Evolutionary conservation across 441 rosid species (phyloP).

Genomic region (Populus tomentosa): DNA sequence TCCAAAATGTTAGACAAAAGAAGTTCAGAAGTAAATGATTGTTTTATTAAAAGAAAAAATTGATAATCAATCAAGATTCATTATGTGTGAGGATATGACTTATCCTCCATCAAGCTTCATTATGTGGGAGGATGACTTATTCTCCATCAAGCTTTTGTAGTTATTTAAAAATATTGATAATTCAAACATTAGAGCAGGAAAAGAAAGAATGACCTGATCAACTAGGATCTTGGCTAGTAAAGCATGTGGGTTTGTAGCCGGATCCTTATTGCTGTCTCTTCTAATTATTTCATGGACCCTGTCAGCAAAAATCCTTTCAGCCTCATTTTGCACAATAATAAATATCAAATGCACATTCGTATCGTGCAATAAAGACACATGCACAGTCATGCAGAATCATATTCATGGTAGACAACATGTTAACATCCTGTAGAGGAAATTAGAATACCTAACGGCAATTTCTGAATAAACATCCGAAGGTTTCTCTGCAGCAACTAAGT

Average conservation of each 20-base stretch:
- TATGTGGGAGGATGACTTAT: no score
- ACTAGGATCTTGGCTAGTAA: slow-evolving; percentile 71
- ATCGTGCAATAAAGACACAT: neutral
- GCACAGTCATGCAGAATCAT: neutral
- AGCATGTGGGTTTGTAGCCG: slow-evolving; percentile 64
- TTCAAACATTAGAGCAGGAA: neutral
- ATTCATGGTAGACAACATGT: neutral
- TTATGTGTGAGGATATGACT: neutral
- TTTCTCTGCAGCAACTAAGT: slow-evolving; percentile 74
- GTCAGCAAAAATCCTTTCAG: slow-evolving; percentile 20
- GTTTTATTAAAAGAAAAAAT: neutral
- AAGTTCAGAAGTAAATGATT: neutral
- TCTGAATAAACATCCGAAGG: slow-evolving; percentile 97
- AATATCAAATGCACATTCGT: neutral
- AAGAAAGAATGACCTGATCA: slow-evolving; percentile 60
- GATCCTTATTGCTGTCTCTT: slow-evolving; percentile 77
- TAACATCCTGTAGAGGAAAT: neutral
- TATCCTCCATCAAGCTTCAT: neutral
- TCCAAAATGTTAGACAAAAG: slow-evolving; percentile 18
- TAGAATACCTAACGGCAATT: slow-evolving; percentile 77
- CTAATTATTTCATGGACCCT: slow-evolving; percentile 89
- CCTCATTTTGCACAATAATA: slow-evolving; percentile 8
- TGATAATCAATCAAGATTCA: neutral
- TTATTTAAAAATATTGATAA: no score
- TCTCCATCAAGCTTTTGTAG: neutral